Base-by-base conservation (phyloP, 179 eudicot species). In the Patellifolia procumbens region DNA sequence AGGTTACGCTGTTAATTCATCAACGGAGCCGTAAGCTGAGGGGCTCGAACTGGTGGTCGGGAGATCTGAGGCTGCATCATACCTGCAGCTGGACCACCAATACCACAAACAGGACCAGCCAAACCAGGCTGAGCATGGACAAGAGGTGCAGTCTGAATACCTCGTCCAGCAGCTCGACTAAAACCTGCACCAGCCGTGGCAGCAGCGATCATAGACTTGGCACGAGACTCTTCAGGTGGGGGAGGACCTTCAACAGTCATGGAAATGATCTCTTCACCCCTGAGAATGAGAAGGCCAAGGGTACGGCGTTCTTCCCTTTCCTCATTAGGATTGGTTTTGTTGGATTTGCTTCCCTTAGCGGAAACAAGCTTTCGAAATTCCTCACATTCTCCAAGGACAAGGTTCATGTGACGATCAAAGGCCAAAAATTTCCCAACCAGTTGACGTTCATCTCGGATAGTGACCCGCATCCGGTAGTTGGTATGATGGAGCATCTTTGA, bases 1-100 rank as follows among this genome's bases (percentile, higher is more conserved):
- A 59, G 45, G 45, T 7, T 39, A 28, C 17, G 28, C 64, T 28
- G n/a, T n/a, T 89, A 89, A 13, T 68, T 73, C 75, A 86, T 72
- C 7, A 90, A 84, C 45, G 91, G 88, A 4, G 86, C 85, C 0
- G 90, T 74, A 1, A 86, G 73, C 79, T 86, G 88, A 10, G 80
- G 49, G 4, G 80, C 74, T 7, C 88, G 83, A 19, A 86, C 62
- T 11, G 91, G 90, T 4, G 97, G 98, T 16, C 98, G 78, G 0
- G 97, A 87, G 52, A 94, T 89, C 90, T 92, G 97, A 0, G 98
- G 98, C 85, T 91, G 98, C 98, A 94, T 94, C 98, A 94, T 94
- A 0, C 91, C 91, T 0, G 97, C 93, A 2, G 97, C 94, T 0
- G 98, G 98, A 0, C 97, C 98, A 55, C 98, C 98, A 0, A 94